Evolutionary conservation across 805 yeast genomes (phyloP), one percentile per base, ranked within the genome.

Genomic region (Saccharomycopsis sp.): DNA sequence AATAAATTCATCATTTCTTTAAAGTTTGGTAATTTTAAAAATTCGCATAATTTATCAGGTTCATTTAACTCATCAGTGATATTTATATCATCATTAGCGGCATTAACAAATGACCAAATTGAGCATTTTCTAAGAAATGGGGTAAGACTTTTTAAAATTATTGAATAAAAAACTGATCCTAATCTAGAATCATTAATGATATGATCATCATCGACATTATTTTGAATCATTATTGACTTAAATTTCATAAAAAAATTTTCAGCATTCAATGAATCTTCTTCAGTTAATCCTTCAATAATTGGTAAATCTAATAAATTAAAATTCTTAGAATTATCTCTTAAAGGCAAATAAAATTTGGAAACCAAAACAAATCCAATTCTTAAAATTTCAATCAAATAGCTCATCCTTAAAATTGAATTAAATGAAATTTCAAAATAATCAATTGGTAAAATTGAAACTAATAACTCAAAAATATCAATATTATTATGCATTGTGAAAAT

Each of bases 81-180:
- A 3, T 58, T 56, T 12, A 64, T 48, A 14, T 56, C 54, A 3
- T 54, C 53, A 31, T 68, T 63, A 1, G 81, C 77, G 55, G 76
- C 73, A 30, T 62, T 57, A 20, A 74, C 71, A 52, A 58, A 66
- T 1, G 76, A 63, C 49, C 70, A 74, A 5, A 83, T 70, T 5
- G 79, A 69, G 13, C 74, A 62, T 49, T 74, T 70, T 47, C 94
- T 64, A 40, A 83, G 61, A 48, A 78, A 83, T 17, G 87, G 85
- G 0, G 80, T 70, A 6, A 69, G 55, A 1, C 76, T 57, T 50
- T 72, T 75, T n/a, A 69, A 54, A 17, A 78, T 34, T 72, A 80
- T 64, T 0, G 78, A 62, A 50, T 66, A 74, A 2, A 78, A 46
- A 1, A 70, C 61, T 23, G 53, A 40, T 0, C 74, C 64, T 42